Conservation (phyloP, 2,329 filamentous ascomycete species). For the Fusarium metavorans region DNA sequence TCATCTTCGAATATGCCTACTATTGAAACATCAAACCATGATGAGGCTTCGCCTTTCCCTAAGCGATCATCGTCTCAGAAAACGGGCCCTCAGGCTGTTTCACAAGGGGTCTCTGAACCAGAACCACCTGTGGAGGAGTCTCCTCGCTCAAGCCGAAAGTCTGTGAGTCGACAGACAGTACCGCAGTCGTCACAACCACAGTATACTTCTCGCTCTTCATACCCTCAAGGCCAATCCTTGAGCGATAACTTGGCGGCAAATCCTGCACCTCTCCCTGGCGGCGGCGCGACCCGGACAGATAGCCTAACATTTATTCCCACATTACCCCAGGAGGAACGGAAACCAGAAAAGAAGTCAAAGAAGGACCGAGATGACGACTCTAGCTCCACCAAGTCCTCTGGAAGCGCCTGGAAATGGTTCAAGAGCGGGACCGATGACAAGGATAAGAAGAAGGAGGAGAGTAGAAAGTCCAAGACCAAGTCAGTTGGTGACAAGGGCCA, state of each 20-base stretch:
- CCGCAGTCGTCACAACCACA: conserved; percentile 42
- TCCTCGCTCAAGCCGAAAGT: conserved; percentile 54
- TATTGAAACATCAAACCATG: conserved; percentile 71
- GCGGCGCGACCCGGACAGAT: conserved; percentile 76
- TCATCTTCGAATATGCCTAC: conserved; percentile 57
- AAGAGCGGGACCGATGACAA: conserved; percentile 80
- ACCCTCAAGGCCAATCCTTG: conserved; percentile 44
- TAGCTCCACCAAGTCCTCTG: conserved; percentile 78
- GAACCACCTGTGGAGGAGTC: conserved; percentile 54
- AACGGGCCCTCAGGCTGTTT: conserved; percentile 57
- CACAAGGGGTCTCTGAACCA: conserved; percentile 44
- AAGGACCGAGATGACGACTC: conserved; percentile 75
- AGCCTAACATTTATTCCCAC: conserved; percentile 85
- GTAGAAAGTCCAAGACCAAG: conserved; percentile 76
- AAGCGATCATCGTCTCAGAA: conserved; percentile 68
- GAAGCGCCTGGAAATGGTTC: conserved; percentile 77
- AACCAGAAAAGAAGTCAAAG: conserved; percentile 79
- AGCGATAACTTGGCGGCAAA: conserved; percentile 47
- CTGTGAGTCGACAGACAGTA: conserved; percentile 29
- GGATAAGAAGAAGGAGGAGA: conserved; percentile 69
- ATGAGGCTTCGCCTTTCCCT: conserved; percentile 59
- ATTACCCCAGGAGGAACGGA: conserved; percentile 76
- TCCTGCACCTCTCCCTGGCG: conserved; percentile 77
- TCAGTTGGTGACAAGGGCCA: conserved; percentile 68
- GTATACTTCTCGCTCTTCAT: conserved; percentile 44